Evolutionary conservation across 371 early-diverging fungal species (phyloP).

Genomic region (Polyrhizophydium stewartii): DNA sequence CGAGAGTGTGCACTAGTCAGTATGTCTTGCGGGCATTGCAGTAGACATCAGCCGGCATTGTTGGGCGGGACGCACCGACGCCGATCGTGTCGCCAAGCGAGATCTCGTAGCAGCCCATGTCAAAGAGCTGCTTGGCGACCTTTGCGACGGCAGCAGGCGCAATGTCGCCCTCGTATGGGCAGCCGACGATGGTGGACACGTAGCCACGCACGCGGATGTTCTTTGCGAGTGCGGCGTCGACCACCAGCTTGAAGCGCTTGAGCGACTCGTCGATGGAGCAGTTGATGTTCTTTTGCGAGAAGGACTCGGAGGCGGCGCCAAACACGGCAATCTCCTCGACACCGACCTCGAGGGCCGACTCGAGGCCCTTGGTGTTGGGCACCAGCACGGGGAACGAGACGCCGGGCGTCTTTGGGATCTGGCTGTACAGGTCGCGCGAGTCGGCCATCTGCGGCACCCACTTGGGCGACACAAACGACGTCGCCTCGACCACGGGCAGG

Average conservation of each 20-base stretch:
- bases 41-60: slow-evolving; percentile 34
- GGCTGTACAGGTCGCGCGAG: slow-evolving; percentile 66
- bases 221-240: slow-evolving; percentile 60
- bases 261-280: slow-evolving; percentile 84
- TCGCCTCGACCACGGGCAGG: slow-evolving; percentile 82
- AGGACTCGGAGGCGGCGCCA: slow-evolving; percentile 85
- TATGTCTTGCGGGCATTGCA: neutral
- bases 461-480: slow-evolving; percentile 96
- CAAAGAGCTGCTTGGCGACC: slow-evolving; percentile 68
- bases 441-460: slow-evolving; percentile 98
- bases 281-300: slow-evolving; percentile 89
- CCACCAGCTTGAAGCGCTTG: slow-evolving; percentile 66
- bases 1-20: neutral
- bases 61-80: slow-evolving; percentile 54
- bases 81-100: slow-evolving; percentile 97
- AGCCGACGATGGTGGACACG: slow-evolving; percentile 89
- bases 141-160: slow-evolving; percentile 66
- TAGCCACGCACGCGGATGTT: slow-evolving; percentile 84
- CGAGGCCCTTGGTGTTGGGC: slow-evolving; percentile 88
- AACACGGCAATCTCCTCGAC: slow-evolving; percentile 91
- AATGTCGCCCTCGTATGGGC: slow-evolving; percentile 89
- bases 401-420: slow-evolving; percentile 54
- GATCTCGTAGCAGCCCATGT: slow-evolving; percentile 96
- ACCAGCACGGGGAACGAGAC: slow-evolving; percentile 87
- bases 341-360: slow-evolving; percentile 72